Conservation (phyloP, 2,329 filamentous ascomycete genomes). For the Colletotrichum godetiae region DNA sequence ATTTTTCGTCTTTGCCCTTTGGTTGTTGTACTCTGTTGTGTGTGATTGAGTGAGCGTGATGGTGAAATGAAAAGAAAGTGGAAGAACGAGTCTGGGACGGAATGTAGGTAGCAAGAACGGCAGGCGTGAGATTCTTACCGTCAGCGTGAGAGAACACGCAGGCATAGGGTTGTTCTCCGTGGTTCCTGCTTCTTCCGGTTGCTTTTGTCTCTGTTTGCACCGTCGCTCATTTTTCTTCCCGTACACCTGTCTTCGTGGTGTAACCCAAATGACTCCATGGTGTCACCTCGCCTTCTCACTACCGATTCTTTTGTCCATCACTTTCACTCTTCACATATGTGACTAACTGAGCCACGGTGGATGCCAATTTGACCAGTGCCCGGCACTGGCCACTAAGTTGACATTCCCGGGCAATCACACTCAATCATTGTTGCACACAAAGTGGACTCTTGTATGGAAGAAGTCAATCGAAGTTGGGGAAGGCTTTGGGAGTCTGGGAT, state of each 20-base stretch:
- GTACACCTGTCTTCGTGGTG: not conserved
- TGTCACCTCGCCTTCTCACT: slow-evolving; percentile 1
- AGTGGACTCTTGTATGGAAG: slow-evolving; percentile 3
- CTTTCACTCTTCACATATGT: not conserved
- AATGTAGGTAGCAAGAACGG: not conserved
- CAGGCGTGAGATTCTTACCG: not conserved
- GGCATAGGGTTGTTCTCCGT: not conserved
- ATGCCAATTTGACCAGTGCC: not conserved
- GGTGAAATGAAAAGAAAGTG: not conserved
- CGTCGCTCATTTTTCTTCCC: not conserved
- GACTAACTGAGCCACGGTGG: not conserved
- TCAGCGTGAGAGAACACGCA: not conserved
- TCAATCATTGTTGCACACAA: slow-evolving; percentile 21
- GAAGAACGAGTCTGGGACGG: not conserved
- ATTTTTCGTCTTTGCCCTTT: not conserved
- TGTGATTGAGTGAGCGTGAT: not conserved
- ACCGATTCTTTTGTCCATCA: not conserved
- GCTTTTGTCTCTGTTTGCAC: not conserved
- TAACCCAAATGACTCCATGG: not conserved
- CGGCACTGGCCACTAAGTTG: not conserved
- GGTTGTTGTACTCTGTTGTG: not conserved
- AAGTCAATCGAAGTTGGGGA: slow-evolving; percentile 6
- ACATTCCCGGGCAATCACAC: slow-evolving; percentile 1
- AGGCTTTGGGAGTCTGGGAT: slow-evolving; percentile 5
- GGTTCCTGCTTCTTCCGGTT: not conserved